Conservation (phyloP, 2,329 filamentous ascomycete genomes). For the Fusarium longipes region DNA sequence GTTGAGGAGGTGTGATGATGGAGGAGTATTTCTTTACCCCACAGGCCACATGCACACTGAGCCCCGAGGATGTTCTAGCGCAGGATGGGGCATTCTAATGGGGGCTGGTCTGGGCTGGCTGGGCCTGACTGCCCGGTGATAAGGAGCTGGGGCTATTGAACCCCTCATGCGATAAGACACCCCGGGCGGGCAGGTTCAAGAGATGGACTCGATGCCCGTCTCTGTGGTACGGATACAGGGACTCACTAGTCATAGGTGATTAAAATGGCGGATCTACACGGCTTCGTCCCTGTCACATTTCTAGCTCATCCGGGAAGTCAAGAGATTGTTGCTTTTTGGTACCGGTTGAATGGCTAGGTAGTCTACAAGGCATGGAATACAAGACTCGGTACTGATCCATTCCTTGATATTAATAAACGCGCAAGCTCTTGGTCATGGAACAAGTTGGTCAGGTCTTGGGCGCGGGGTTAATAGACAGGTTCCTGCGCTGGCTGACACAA, state of each 20-base stretch:
- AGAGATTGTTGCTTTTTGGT: constrained; percentile 12
- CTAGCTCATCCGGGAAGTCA: constrained; percentile 7
- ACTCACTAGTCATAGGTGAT: no score
- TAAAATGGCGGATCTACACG: constrained; percentile 7
- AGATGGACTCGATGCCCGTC: not conserved
- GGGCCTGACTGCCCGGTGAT: not conserved
- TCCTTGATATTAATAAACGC: not conserved
- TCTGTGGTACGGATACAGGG: not conserved
- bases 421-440: not conserved
- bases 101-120: not conserved
- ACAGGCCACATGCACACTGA: constrained; percentile 7
- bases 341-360: constrained; percentile 11
- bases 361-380: constrained; percentile 7
- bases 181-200: not conserved
- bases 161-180: constrained; percentile 10
- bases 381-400: constrained; percentile 1
- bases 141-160: constrained; percentile 5
- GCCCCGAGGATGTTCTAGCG: constrained; percentile 12
- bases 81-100: constrained; percentile 2
- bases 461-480: not conserved
- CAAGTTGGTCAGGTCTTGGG: not conserved
- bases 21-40: not conserved
- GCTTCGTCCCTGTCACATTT: constrained; percentile 1
- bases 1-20: not conserved
- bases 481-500: not conserved